Percentiles rank a stretch among this genome's conserved stretches.
Conservation (phyloP, 2,329 filamentous ascomycete genomes). For the Aspergillus terreus region DNA sequence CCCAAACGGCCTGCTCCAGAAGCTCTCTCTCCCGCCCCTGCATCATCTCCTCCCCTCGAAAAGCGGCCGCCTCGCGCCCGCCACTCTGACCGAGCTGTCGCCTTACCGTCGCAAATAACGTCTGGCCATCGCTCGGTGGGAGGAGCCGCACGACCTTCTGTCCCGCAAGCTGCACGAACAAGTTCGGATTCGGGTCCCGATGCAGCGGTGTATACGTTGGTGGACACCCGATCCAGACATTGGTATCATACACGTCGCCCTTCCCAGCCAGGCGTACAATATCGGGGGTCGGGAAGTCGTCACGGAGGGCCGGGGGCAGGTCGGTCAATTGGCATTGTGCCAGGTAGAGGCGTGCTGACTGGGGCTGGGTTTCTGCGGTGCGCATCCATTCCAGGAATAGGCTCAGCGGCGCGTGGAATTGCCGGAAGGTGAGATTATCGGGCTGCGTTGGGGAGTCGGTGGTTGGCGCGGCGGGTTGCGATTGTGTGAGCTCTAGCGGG, state of each 20-base stretch:
- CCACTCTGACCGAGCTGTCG: slow-evolving; percentile 32
- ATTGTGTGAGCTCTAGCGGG: slow-evolving; percentile 56
- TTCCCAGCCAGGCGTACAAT: slow-evolving; percentile 62
- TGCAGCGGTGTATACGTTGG: slow-evolving; percentile 90
- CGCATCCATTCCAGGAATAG: slow-evolving; percentile 59
- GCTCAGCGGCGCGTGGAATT: slow-evolving; percentile 50
- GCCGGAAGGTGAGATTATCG: slow-evolving; percentile 36
- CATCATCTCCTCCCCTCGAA: slow-evolving; percentile 91
- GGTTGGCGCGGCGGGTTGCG: neutral
- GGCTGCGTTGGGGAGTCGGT: neutral
- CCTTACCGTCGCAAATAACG: slow-evolving; percentile 58
- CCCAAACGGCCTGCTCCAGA: slow-evolving; percentile 71
- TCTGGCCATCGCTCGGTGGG: slow-evolving; percentile 59
- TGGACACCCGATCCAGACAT: slow-evolving; percentile 81
- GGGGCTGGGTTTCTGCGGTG: slow-evolving; percentile 19
- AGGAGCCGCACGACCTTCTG: slow-evolving; percentile 71
- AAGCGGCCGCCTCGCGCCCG: slow-evolving; percentile 37
- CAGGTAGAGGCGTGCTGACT: slow-evolving; percentile 63
- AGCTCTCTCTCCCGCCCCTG: slow-evolving; percentile 64
- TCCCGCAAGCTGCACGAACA: slow-evolving; percentile 79
- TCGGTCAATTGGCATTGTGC: slow-evolving; percentile 73
- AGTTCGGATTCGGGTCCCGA: slow-evolving; percentile 87
- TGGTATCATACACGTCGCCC: slow-evolving; percentile 82
- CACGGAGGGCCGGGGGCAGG: slow-evolving; percentile 60
- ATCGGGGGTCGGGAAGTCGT: slow-evolving; percentile 65